Evolutionary conservation across 805 yeast species (phyloP), one percentile per base, ranked within the genome.

Genomic region (Metschnikowia hibisci): DNA sequence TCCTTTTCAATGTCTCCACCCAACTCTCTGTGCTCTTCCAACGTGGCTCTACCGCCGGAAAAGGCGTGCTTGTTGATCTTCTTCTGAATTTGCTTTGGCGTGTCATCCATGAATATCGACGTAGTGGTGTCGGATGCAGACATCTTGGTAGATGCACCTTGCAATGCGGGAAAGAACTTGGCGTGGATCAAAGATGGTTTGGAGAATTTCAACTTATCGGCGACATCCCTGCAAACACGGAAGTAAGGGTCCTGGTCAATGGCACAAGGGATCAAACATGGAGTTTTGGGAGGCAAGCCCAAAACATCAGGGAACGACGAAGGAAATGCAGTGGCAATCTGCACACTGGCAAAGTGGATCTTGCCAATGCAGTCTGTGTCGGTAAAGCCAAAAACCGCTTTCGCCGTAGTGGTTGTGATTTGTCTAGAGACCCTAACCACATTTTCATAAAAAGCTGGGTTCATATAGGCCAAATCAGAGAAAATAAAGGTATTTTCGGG

Each of bases 221-320:
- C 97, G 52, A 93, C 99, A 63, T 93, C 99, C 69, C 99, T 79
- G 67, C 96, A 87, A 16, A 93, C 95, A 67, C 99, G 79, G 74
- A 93, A 93, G 67, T 93, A 93, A 25, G 99, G 98, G 66, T 93
- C 99, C 73, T 91, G 99, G 64, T 93, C 99, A 62, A 93, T 93
- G 37, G 99, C 99, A 76, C 99, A 93, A 31, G 99, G 99, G 64
- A 93, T 93, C 64, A 93, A 74, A 67, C 96, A 88, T 49, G 96
- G 98, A 0, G 97, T 88, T 71, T 90, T 93, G 38, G 82, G 73
- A 35, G 95, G 87, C 57, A 83, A 68, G 6, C 87, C 96, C 55
- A 93, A 77, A 18, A 93, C 85, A 51, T 84, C 96, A 2, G 98
- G 99, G 78, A 87, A 93, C 11, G 97, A 87, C 38, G 91, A 86